Evolutionary conservation across 441 rosid species (phyloP), one percentile per base, ranked within the genome.

Genomic region (Croton laevigatus): DNA sequence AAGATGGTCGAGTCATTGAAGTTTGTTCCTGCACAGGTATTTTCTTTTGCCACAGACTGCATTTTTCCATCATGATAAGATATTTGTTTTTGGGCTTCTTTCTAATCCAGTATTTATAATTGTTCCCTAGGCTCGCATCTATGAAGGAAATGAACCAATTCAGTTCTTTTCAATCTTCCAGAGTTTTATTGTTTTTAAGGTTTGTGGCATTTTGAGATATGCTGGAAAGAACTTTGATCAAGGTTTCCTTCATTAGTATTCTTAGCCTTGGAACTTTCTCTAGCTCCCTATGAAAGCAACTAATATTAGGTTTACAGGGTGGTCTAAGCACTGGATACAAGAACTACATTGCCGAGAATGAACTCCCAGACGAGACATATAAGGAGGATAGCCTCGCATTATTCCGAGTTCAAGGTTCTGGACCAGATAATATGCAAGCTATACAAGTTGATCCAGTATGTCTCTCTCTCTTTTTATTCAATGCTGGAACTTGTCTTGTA

Each of bases 391-490:
- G 94, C 75, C 62, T 88, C 69, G 99, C 99, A 38, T 69, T 92
- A 40, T 94, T 94, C 78, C 87, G 92, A 60, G 82, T 92, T 80
- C 97, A 96, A 82, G 99, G 99, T 60, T 82, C 95, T 71, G 99
- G 98, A 83, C 99, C 99, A 20, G 98, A 96, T 70, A 87, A 90
- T 79, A 93, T 96, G 99, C 99, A 96, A 83, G 90, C 98, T 19
- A 85, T 96, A 78, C 98, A 96, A 89, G 93, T 93, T 62, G 96
- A 96, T 65, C 81, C 98, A 3, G 99, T 96, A 91, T 70, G 93
- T 78, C 72, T 22, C 64, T 59, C 64, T 59, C n/a, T 55, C 66
- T 40, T 76, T 37, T 63, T 55, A n/a, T 36, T 63, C 54, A 4
- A 32, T 51, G 16, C 7, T 46, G 17, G 44, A 57, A 17, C 23